Evolutionary conservation across 2,329 filamentous ascomycete genomes (phyloP).

Genomic region (Penicillium sp.): DNA sequence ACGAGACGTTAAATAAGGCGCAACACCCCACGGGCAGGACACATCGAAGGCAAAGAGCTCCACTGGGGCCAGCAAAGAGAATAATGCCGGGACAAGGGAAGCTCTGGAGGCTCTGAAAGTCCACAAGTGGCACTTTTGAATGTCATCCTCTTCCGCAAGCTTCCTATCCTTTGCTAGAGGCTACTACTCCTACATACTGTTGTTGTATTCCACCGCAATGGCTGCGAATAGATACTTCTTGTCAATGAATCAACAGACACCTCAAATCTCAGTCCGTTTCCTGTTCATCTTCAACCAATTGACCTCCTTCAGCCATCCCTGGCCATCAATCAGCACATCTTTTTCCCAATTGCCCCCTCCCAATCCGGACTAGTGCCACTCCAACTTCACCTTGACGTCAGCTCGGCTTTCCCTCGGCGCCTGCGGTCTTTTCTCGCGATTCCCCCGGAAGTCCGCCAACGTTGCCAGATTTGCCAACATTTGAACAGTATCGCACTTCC

Average conservation of each 20-base stretch:
- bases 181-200: background rate
- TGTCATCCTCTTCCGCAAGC: conserved; percentile 10
- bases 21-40: conserved; percentile 17
- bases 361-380: background rate
- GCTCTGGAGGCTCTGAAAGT: background rate
- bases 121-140: background rate
- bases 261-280: too few relatives aligned
- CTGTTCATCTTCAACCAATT: background rate
- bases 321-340: background rate
- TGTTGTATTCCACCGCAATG: background rate
- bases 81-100: conserved; percentile 18
- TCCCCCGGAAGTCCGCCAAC: background rate
- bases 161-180: background rate
- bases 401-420: conserved; percentile 29
- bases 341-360: background rate
- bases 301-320: background rate
- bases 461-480: background rate
- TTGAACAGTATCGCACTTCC: background rate
- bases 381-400: conserved; percentile 29
- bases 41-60: background rate
- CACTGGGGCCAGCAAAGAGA: background rate
- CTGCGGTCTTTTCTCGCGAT: conserved; percentile 14
- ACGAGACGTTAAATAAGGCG: conserved; percentile 10
- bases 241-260: background rate
- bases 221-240: too few relatives aligned